Evolutionary conservation across 805 yeast species (phyloP).

Genomic region (Kregervanrija fluxuum): DNA sequence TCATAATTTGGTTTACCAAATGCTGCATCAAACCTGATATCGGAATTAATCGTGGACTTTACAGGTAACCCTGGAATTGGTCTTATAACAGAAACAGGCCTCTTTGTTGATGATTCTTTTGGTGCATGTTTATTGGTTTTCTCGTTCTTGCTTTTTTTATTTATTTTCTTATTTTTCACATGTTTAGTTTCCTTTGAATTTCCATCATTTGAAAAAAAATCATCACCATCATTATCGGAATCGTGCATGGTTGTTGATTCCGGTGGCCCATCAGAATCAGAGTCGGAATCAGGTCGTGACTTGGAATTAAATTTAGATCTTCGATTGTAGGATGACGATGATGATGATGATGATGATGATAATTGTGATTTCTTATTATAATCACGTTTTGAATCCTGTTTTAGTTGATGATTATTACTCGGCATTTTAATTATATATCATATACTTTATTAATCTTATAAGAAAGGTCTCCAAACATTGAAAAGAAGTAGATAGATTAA

Average conservation of each 20-base stretch:
- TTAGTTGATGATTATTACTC: too few relatives aligned
- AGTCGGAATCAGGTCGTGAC: slow-evolving; percentile 17
- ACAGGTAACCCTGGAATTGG: slow-evolving; percentile 59
- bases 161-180: slow-evolving; percentile 15
- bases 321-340: too few relatives aligned
- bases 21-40: slow-evolving; percentile 87
- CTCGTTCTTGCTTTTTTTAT: slow-evolving; percentile 8
- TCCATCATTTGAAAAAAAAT: slow-evolving; percentile 32
- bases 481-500: too few relatives aligned
- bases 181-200: too few relatives aligned
- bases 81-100: slow-evolving; percentile 61
- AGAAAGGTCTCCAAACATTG: too few relatives aligned
- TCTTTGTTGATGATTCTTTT: slow-evolving; percentile 65
- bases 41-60: slow-evolving; percentile 40
- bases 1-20: slow-evolving; percentile 64
- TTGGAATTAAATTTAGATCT: slow-evolving; percentile 5
- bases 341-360: too few relatives aligned
- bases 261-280: slow-evolving; percentile 18
- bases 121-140: slow-evolving; percentile 81
- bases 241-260: slow-evolving; percentile 3
- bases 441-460: too few relatives aligned
- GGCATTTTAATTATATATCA: too few relatives aligned
- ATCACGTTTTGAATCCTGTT: too few relatives aligned
- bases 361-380: too few relatives aligned
- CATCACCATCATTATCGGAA: slow-evolving; percentile 17